Base-by-base conservation (phyloP, 2,329 filamentous ascomycete genomes). In the Phyllosticta ampelicida region DNA sequence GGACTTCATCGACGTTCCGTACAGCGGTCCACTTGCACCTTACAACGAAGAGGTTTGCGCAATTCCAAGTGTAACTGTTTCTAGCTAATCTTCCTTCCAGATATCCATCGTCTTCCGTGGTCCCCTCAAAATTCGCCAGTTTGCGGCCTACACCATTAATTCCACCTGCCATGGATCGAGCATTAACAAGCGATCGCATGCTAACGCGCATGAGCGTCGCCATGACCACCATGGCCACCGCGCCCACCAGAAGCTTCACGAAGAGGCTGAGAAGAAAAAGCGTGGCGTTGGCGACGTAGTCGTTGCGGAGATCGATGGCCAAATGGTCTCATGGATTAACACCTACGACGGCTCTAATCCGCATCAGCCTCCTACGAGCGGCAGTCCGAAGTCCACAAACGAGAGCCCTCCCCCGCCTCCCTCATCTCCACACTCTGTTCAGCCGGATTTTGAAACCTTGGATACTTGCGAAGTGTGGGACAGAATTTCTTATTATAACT, bases 21-120 rank as follows among this genome's bases (percentile, higher is more conserved):
- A 84, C 66, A 75, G 72, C 10, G 86, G 86, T 13, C 75, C 79
- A 48, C 73, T 89, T 55, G 80, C 85, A 26, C 87, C 87, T 6
- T 77, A 89, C 30, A 78, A 87, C 61, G 83, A 87, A 68, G 86
- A 86, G 74, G 86, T 89, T 74, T 71, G 82, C 70, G 29, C 16
- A 21, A 29, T 44, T 13, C 26, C 19, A 9, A 2, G 18, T n/a
- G 3, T n/a, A n/a, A 16, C 16, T 11, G 26, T 23, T 19, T 21
- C 29, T 13, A 28, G 53, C 23, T 60, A 36, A 61, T 48, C 19
- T 18, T 52, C 49, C 28, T 21, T 26, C 0, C 60, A 89, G 86
- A 76, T 90, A 28, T 88, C 86, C 1, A 71, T 89, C 61, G 85
- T 89, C 68, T 78, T 90, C 66, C 84, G 87, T 63, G 88, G 87